Evolutionary conservation across 2,329 filamentous ascomycete species (phyloP), one percentile per base, ranked within the genome.

Genomic region (Xenosphaeropsis pyriputrescens): DNA sequence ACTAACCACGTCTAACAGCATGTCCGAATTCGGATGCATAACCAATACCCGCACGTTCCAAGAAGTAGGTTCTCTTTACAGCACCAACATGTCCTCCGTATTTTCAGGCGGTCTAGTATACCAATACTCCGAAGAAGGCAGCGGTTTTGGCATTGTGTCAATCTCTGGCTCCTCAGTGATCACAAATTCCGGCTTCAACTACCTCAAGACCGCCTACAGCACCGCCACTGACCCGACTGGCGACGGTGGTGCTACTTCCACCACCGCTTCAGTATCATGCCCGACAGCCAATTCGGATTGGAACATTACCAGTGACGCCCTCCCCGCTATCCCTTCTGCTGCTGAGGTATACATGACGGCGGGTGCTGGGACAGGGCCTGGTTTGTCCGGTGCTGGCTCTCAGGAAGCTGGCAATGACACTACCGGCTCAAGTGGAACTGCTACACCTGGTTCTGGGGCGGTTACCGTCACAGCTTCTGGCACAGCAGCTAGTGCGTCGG

Each of bases 81-180:
- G 66, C 60, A 61, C 60, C 15, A 58, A 94, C 42, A 96, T 96
- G 89, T 86, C 80, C 6, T 50, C 59, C 14, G 86, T 95, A 51
- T 96, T 94, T 72, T 95, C 88, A 31, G 91, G 91, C 52, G 91
- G 91, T 58, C 73, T 98, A 30, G 83, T 95, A 59, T 98, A 95
- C 64, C 88, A 96, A 62, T 98, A 94, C 67, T 79, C 82, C 8
- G 64, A 81, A 53, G 85, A 93, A 60, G 68, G 69, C 43, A 85
- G 78, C 63, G 68, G 78, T 34, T 96, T 77, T 59, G 89, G 88
- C 33, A 43, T 55, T 17, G 52, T 55, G 12, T 46, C 40, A 2
- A 50, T 54, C 18, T 19, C 47, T 15, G 46, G 43, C 33, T 60
- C 57, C 41, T 55, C 51, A 22, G 58, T 65, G 29, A 57, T 57